Evolutionary conservation across 1,139 yeast genomes (phyloP).

Genomic region (Kurtzmaniella quercitrusa): DNA sequence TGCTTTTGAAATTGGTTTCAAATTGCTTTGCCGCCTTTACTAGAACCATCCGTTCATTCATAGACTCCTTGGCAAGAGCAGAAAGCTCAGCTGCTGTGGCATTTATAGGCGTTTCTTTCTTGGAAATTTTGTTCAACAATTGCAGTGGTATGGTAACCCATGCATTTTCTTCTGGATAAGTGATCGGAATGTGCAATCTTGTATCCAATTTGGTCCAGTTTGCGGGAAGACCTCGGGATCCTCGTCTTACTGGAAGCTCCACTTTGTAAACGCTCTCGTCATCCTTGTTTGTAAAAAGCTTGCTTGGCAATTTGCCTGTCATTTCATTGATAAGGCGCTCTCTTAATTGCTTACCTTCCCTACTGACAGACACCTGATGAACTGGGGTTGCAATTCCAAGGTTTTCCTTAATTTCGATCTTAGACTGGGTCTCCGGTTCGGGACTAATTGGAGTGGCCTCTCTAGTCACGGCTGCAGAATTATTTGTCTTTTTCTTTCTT

Average conservation of each 20-base stretch:
- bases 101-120: conserved; percentile 15
- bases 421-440: background rate
- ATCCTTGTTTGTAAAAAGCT: conserved; percentile 5
- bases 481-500: conserved; percentile 3
- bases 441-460: background rate
- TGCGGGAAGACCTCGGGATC: conserved; percentile 8
- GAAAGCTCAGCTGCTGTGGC: conserved; percentile 9
- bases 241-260: conserved; percentile 5
- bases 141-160: conserved; percentile 24
- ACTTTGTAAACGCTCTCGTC: conserved; percentile 5
- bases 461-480: background rate
- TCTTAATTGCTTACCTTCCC: background rate
- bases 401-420: background rate
- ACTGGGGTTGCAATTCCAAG: background rate
- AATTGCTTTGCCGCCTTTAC: conserved; percentile 16
- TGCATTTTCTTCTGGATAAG: conserved; percentile 14
- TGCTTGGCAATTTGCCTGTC: conserved; percentile 4
- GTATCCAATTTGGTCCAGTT: conserved; percentile 16
- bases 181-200: conserved; percentile 15
- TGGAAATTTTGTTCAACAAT: conserved; percentile 6
- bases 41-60: conserved; percentile 10
- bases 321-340: conserved; percentile 1
- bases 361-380: background rate
- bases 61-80: conserved; percentile 11
- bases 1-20: conserved; percentile 22